Evolutionary conservation across 257 asterid genomes (phyloP).

Genomic region (Solanum gandarillasii): DNA sequence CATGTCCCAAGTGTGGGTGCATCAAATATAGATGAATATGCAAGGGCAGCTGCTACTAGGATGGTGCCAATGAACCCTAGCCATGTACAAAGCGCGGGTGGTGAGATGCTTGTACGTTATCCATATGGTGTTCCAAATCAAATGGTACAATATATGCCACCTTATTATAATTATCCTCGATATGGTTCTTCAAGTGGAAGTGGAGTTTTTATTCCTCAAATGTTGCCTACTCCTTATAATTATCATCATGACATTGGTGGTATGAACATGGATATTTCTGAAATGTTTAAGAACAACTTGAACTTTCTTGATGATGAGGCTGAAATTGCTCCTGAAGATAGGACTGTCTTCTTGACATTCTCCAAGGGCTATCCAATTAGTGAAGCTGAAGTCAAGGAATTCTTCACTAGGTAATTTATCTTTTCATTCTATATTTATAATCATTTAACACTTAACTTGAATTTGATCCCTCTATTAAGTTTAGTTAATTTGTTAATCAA

Average conservation of each 20-base stretch:
- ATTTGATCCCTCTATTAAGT: neutral
- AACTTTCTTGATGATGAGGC: neutral
- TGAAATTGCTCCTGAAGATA: constrained; percentile 35
- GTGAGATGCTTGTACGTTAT: neutral
- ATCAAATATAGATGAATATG: neutral
- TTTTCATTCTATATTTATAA: neutral
- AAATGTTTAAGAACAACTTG: constrained; percentile 3
- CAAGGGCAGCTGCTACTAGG: neutral
- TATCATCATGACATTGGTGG: neutral
- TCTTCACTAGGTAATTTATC: constrained; percentile 49
- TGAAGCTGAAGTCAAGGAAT: constrained; percentile 42
- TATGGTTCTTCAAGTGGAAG: neutral
- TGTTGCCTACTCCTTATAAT: neutral
- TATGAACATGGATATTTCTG: neutral
- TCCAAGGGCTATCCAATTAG: constrained; percentile 60
- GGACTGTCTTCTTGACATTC: constrained; percentile 68
- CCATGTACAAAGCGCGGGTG: neutral
- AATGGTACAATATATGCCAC: neutral
- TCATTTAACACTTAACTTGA: neutral
- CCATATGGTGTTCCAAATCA: neutral
- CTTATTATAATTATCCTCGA: neutral
- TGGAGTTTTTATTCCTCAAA: neutral
- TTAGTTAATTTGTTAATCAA: neutral
- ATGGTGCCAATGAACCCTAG: neutral
- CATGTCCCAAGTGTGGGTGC: neutral